Percentiles rank a stretch among this genome's conserved stretches.
These are phyloP conservation scores for Diphasiastrum complanatum DNA, from an alignment of 83 land plant species.

Conservation along the genomic window DNA sequence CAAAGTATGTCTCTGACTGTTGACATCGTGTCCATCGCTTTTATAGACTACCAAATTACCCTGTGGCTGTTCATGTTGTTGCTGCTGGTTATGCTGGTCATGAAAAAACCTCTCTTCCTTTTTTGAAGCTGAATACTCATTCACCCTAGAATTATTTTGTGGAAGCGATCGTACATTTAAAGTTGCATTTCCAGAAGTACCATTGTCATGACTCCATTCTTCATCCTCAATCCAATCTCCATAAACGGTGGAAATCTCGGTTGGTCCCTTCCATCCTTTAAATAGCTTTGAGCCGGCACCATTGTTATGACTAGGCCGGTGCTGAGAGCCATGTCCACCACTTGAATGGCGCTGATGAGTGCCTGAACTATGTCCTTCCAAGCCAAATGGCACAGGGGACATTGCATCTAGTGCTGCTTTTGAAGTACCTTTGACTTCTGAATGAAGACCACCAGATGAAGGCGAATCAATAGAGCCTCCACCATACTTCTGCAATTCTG, in stretches of 20 bases:
- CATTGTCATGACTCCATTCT: slow-evolving; percentile 12
- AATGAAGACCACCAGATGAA: neutral
- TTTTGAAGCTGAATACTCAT: no score
- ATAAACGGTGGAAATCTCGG: slow-evolving; percentile 67
- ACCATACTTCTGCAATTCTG: slow-evolving; percentile 50
- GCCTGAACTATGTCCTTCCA: neutral
- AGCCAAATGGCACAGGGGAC: neutral
- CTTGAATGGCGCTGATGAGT: neutral
- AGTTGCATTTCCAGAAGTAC: no score
- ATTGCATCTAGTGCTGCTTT: slow-evolving; percentile 5
- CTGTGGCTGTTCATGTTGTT: no score
- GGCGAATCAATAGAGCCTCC: slow-evolving; percentile 38
- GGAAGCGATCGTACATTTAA: no score
- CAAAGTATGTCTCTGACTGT: no score
- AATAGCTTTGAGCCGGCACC: slow-evolving; percentile 31
- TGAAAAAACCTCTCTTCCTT: no score
- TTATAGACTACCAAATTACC: no score
- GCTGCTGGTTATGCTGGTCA: no score
- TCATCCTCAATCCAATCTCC: slow-evolving; percentile 90
- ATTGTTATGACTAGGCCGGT: neutral
- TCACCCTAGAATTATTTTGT: no score
- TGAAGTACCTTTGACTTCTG: slow-evolving; percentile 14
- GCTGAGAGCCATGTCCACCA: neutral
- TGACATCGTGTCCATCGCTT: no score
- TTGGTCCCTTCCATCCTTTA: slow-evolving; percentile 75